These are phyloP conservation scores for Pseudopyricularia cyperi DNA, from an alignment of 2,329 filamentous ascomycete species.

Conservation along the genomic window DNA sequence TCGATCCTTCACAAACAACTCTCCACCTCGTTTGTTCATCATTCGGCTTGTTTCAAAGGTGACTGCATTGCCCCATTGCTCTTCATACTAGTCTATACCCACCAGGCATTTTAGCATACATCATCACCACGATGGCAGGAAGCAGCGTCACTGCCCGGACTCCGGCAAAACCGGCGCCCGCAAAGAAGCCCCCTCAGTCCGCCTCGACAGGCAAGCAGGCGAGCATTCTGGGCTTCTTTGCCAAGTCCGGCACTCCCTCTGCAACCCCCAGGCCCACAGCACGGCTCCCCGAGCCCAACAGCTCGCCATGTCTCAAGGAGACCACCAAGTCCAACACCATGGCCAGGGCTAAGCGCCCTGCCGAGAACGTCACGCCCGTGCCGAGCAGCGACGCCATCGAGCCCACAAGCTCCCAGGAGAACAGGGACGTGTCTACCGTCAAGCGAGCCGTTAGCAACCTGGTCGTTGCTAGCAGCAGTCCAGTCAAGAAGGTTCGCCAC, in stretches of 20 bases:
- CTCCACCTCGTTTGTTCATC: too few relatives aligned
- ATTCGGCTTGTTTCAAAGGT: not conserved
- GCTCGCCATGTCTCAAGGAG: constrained; percentile 29
- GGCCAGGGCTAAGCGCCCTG: constrained; percentile 22
- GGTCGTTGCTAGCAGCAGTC: constrained; percentile 44
- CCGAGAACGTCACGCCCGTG: constrained; percentile 50
- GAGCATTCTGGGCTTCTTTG: constrained; percentile 71
- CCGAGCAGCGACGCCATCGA: constrained; percentile 69
- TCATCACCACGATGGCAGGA: constrained; percentile 11
- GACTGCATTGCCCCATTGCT: too few relatives aligned
- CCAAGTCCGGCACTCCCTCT: constrained; percentile 33
- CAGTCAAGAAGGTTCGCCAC: constrained; percentile 60
- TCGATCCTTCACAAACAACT: too few relatives aligned
- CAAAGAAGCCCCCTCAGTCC: constrained; percentile 27
- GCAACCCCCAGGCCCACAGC: constrained; percentile 14
- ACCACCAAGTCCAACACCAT: constrained; percentile 32
- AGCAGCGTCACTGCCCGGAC: constrained; percentile 18
- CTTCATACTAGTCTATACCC: not conserved
- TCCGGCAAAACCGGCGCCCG: constrained; percentile 19
- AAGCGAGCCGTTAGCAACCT: constrained; percentile 25
- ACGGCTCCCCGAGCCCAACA: constrained; percentile 13
- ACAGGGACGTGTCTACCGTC: constrained; percentile 31
- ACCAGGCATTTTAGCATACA: too few relatives aligned
- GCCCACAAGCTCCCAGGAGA: constrained; percentile 56
- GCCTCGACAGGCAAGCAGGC: constrained; percentile 46